These are phyloP conservation scores for Penicillium sumatraense DNA, from an alignment of 2,329 filamentous ascomycete genomes.

Conservation along the genomic window DNA sequence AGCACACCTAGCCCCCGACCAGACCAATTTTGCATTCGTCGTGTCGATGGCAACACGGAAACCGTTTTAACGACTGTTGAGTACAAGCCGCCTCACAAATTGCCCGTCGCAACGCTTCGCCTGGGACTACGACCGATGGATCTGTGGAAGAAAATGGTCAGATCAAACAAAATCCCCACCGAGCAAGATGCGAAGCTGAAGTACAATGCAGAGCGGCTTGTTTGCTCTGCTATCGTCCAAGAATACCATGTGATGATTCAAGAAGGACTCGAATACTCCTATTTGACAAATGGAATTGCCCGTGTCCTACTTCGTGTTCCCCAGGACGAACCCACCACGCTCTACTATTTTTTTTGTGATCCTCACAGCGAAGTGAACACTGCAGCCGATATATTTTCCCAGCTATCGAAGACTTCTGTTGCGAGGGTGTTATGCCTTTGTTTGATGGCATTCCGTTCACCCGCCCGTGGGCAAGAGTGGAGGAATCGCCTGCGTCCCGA, in stretches of 20 bases:
- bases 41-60: conserved; percentile 14
- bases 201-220: conserved; percentile 30
- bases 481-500: conserved; percentile 18
- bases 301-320: too few species aligned
- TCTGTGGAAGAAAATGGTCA: conserved; percentile 25
- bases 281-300: too few species aligned
- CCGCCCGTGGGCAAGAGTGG: too few species aligned
- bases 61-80: conserved; percentile 23
- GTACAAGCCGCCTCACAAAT: conserved; percentile 28
- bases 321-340: too few species aligned
- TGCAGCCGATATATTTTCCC: too few species aligned
- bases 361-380: too few species aligned
- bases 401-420: too few species aligned
- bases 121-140: conserved; percentile 23
- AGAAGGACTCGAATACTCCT: too few species aligned
- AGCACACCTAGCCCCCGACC: conserved; percentile 13
- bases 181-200: conserved; percentile 22
- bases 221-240: conserved; percentile 30
- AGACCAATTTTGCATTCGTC: conserved; percentile 29
- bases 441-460: too few species aligned
- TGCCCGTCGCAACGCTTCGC: conserved; percentile 18
- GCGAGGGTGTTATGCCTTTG: too few species aligned
- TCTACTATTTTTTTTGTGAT: too few species aligned
- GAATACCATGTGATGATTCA: too few species aligned
- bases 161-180: conserved; percentile 15